Percentiles rank a stretch among this genome's conserved stretches.
Conservation (phyloP, 352 stramenopile genomes). For the Pythium chondricola region DNA sequence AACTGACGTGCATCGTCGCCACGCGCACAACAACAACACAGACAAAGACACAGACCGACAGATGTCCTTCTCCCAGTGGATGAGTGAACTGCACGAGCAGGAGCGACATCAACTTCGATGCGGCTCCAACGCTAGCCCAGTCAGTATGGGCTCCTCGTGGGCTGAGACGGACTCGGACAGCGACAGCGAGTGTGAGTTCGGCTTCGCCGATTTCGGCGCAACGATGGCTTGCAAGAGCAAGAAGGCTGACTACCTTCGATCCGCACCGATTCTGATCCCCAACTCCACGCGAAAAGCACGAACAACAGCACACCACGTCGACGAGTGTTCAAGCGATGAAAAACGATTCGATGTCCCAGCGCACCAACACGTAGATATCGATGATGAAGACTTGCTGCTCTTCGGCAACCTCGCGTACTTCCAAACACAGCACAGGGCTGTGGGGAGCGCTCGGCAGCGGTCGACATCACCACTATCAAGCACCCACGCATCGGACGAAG, state of each 20-base stretch:
- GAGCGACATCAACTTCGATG: constrained; percentile 9
- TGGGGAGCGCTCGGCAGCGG: constrained; percentile 6
- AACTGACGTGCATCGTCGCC: too few species aligned
- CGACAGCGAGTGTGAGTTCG: constrained; percentile 34
- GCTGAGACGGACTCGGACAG: constrained; percentile 46
- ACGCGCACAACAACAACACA: too few species aligned
- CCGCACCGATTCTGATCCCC: constrained; percentile 54
- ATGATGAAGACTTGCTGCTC: constrained; percentile 57
- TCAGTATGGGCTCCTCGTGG: constrained; percentile 44
- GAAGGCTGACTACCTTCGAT: constrained; percentile 24
- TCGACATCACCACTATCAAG: constrained; percentile 2
- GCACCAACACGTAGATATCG: constrained; percentile 21
- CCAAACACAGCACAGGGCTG: constrained; percentile 36
- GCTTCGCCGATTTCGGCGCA: constrained; percentile 8
- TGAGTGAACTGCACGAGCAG: constrained; percentile 29
- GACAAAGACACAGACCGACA: constrained; percentile 8
- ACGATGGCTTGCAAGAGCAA: constrained; percentile 20
- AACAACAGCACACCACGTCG: constrained; percentile 9
- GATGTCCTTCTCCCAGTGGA: constrained; percentile 49
- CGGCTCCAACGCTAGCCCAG: constrained; percentile 4
- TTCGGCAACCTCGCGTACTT: constrained; percentile 70
- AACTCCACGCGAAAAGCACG: constrained; percentile 14
- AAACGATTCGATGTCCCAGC: neutral
- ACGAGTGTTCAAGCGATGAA: constrained; percentile 5
- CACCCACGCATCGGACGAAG: constrained; percentile 11